These are phyloP conservation scores for Prunus persica DNA, from an alignment of 306 rosid genomes.

Conservation along the genomic window Prunus_persica_NCBIv2 NC_034009.1:26919501-26920000, in stretches of 20 bases:
- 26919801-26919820: conserved; percentile 46
- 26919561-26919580: too few species aligned
- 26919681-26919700: background rate
- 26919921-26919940: conserved; percentile 53
- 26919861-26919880: conserved; percentile 49
- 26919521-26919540: background rate
- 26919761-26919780: conserved; percentile 38
- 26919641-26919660: too few species aligned
- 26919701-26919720: background rate
- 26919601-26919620: too few species aligned
- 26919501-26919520: background rate
- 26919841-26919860: conserved; percentile 38
- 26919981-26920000: conserved; percentile 64
- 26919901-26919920: conserved; percentile 47
- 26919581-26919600: too few species aligned
- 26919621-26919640: too few species aligned
- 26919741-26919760: conserved; percentile 27
- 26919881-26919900: conserved; percentile 41
- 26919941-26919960: conserved; percentile 59
- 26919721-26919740: conserved; percentile 5
- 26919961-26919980: conserved; percentile 51
- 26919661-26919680: too few species aligned
- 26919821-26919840: conserved; percentile 44
- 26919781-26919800: conserved; percentile 43
- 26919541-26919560: too few species aligned